phyloP scores from a whole-genome alignment of 495 filamentous ascomycete species.

The Neurospora sp. region DNA sequence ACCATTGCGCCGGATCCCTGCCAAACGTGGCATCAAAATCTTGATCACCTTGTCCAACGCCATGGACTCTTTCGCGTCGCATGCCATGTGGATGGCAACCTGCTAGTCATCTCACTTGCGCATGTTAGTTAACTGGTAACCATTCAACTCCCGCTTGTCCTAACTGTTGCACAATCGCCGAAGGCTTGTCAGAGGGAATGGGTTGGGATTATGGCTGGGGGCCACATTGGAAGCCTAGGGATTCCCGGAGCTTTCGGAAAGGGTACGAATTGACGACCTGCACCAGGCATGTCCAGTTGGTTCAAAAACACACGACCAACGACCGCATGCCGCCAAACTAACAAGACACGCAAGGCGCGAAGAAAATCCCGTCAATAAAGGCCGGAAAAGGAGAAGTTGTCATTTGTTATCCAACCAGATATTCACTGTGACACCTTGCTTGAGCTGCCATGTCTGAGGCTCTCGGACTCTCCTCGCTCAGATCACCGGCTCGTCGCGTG shows the following conservation, averaged over 20 bases:
- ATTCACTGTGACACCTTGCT: background rate
- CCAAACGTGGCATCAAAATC: slow-evolving; percentile 19
- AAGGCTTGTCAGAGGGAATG: background rate
- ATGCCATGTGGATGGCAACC: background rate
- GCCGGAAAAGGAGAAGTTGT: background rate
- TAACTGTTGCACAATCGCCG: background rate
- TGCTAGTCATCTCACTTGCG: background rate
- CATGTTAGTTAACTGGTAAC: background rate
- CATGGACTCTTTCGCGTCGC: background rate
- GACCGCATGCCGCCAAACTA: background rate
- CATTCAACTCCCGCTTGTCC: background rate
- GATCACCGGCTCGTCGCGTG: background rate
- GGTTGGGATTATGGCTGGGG: background rate
- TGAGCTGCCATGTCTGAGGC: background rate
- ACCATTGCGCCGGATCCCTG: slow-evolving; percentile 17
- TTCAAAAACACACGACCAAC: background rate
- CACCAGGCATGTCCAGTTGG: background rate
- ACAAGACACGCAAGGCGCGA: background rate
- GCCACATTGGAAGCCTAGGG: background rate
- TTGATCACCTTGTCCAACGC: slow-evolving; percentile 3
- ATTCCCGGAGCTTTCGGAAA: background rate
- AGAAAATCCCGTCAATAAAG: background rate
- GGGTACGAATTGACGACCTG: background rate
- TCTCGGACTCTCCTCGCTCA: background rate
- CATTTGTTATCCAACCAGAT: background rate